Base-by-base conservation (phyloP, 331 rosid species). In the Dryas integrifolia region DNA sequence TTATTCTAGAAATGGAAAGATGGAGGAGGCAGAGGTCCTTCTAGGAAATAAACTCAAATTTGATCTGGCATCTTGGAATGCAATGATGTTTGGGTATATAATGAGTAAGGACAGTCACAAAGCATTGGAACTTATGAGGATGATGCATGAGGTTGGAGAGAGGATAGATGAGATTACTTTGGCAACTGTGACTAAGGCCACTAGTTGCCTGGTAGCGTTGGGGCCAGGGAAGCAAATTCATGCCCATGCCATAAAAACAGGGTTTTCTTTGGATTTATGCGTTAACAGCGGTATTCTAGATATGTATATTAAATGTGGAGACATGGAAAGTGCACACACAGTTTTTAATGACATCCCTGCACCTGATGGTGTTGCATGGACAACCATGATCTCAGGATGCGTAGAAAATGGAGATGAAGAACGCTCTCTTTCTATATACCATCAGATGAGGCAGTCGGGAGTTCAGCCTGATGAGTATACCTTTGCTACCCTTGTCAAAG, bases 361-460 rank as follows among this genome's bases (percentile, higher is more conserved):
- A 8, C 96, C 92, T 5, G 96, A 90, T 76, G 85, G 85, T 77
- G 90, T 93, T 75, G 96, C 91, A 24, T 93, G 98, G 96, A 93
- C 96, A 14, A 86, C 94, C 53, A 88, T 93, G 90, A 90, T 93
- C 70, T 90, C 96, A 5, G 96, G 98, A 30, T 89, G 83, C 40
- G 69, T 90, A 72, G 98, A 93, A 56, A 93, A 93, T 85, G 96
- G 98, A 71, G 85, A 86, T 3, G 94, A 87, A 76, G 88, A 82
- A 8, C 85, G 47, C 63, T 96, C 96, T 56, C 88, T 86, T 73
- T 83, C 72, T 48, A 51, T 86, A 18, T 87, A 90, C 77, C 92
- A 80, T 79, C 88, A 61, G 77, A 90, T 89, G 98, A 89, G 96
- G 83, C 87, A 80, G 45, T 77, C 86, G 4, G 84, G 92, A 39